phyloP scores from a whole-genome alignment of 2,329 filamentous ascomycete genomes.

The Calonectria hawksworthii region DNA sequence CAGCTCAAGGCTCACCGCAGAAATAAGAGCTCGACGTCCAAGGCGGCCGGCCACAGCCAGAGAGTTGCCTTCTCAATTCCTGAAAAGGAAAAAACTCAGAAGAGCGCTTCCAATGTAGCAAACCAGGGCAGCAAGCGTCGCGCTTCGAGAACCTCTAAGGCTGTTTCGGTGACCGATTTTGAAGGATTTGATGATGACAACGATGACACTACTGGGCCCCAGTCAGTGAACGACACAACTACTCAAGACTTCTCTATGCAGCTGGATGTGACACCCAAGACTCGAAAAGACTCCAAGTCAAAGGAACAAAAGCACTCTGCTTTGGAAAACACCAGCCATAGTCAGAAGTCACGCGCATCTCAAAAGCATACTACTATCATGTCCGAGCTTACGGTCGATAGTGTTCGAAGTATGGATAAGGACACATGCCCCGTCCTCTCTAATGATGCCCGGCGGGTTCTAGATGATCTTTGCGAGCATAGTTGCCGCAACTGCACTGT shows the following conservation, averaged over 20 bases:
- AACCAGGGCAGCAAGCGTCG: slow-evolving; percentile 61
- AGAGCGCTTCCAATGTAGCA: slow-evolving; percentile 50
- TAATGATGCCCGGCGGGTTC: slow-evolving; percentile 64
- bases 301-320: slow-evolving; percentile 38
- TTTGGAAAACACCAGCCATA: slow-evolving; percentile 41
- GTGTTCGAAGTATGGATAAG: slow-evolving; percentile 43
- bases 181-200: slow-evolving; percentile 50
- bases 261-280: slow-evolving; percentile 47
- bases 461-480: slow-evolving; percentile 68
- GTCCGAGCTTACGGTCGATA: slow-evolving; percentile 41
- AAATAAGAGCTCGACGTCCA: slow-evolving; percentile 42
- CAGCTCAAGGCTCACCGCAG: slow-evolving; percentile 48
- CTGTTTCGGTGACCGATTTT: slow-evolving; percentile 37
- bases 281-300: slow-evolving; percentile 38
- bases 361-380: slow-evolving; percentile 41
- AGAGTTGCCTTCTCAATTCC: slow-evolving; percentile 60
- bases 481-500: slow-evolving; percentile 70
- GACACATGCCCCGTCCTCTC: slow-evolving; percentile 63
- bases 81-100: slow-evolving; percentile 51
- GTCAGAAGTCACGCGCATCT: slow-evolving; percentile 44
- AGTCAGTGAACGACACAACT: slow-evolving; percentile 50
- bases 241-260: slow-evolving; percentile 53
- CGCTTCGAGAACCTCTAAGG: slow-evolving; percentile 39
- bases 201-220: slow-evolving; percentile 53
- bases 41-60: slow-evolving; percentile 45